Percentiles rank a stretch among this genome's conserved stretches.
phyloP scores from a whole-genome alignment of 345 rosid species.

The Eucalyptus coolabah region DNA sequence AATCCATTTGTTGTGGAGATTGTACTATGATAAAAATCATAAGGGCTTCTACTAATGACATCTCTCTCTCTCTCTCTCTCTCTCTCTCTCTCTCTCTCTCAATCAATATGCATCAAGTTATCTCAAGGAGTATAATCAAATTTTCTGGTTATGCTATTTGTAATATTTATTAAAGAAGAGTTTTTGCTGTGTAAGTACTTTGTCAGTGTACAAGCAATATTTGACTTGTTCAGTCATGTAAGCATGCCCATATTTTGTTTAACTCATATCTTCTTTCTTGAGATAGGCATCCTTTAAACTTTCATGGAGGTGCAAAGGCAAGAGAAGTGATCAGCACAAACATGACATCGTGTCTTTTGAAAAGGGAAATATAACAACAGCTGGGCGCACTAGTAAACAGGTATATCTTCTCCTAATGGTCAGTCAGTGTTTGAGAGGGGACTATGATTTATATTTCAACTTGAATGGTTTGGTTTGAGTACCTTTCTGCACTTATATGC shows the following conservation, averaged over 20 bases:
- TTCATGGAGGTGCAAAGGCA: slow-evolving; percentile 90
- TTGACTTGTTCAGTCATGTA: not conserved
- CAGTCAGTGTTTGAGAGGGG: not conserved
- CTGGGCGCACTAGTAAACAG: slow-evolving; percentile 92
- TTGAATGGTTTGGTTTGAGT: not conserved
- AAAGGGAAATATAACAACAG: slow-evolving; percentile 82
- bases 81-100: not conserved
- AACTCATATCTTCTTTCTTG: slow-evolving; percentile 5
- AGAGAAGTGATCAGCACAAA: slow-evolving; percentile 78
- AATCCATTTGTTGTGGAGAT: not conserved
- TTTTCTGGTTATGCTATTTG: not conserved
- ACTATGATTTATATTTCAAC: not conserved
- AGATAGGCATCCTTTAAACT: slow-evolving; percentile 95
- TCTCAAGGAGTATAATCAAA: not conserved
- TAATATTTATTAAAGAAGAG: not conserved
- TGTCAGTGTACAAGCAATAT: not conserved
- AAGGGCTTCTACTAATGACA: not conserved
- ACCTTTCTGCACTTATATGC: not conserved
- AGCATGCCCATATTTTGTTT: not conserved
- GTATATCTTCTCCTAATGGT: slow-evolving; percentile 10
- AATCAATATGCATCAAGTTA: not conserved
- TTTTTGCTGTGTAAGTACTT: not conserved
- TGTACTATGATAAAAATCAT: not conserved
- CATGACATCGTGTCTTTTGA: slow-evolving; percentile 95
- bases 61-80: not conserved